Percentiles rank a stretch among this genome's conserved stretches.
Conservation (phyloP, 2,329 filamentous ascomycete genomes). For the Alternaria sp. region DNA sequence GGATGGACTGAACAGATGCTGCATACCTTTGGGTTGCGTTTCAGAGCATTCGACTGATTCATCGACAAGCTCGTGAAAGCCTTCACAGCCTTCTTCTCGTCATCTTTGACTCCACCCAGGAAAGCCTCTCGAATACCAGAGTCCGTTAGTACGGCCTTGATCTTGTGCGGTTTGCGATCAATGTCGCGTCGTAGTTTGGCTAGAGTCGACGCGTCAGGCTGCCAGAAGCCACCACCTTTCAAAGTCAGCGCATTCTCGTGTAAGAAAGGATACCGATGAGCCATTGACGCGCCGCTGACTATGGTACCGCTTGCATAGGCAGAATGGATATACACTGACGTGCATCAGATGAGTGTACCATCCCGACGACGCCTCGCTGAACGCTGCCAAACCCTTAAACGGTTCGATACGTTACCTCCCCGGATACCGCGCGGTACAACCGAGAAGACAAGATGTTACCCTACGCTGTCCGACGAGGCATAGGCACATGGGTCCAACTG, state of each 20-base stretch:
- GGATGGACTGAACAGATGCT: slow-evolving; percentile 13
- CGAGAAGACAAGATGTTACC: background rate
- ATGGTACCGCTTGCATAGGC: background rate
- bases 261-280: background rate
- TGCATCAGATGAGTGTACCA: background rate
- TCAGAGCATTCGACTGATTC: slow-evolving; percentile 78
- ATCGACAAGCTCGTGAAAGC: slow-evolving; percentile 64
- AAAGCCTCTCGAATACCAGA: slow-evolving; percentile 68
- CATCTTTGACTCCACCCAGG: slow-evolving; percentile 62
- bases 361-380: background rate
- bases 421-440: background rate
- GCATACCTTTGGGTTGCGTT: slow-evolving; percentile 82
- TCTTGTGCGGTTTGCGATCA: slow-evolving; percentile 71
- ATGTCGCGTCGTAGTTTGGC: slow-evolving; percentile 74
- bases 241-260: slow-evolving; percentile 22
- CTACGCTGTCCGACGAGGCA: background rate
- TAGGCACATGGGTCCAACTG: background rate
- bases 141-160: slow-evolving; percentile 71
- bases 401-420: background rate
- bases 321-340: background rate
- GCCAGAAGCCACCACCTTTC: slow-evolving; percentile 80
- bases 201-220: slow-evolving; percentile 72
- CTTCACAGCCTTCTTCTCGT: slow-evolving; percentile 66
- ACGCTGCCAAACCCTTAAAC: slow-evolving; percentile 3
- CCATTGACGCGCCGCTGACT: background rate